Percentiles rank a stretch among this genome's conserved stretches.
Conservation (phyloP, 2,329 filamentous ascomycete species). For the Chaetomiaceae sp. region DNA sequence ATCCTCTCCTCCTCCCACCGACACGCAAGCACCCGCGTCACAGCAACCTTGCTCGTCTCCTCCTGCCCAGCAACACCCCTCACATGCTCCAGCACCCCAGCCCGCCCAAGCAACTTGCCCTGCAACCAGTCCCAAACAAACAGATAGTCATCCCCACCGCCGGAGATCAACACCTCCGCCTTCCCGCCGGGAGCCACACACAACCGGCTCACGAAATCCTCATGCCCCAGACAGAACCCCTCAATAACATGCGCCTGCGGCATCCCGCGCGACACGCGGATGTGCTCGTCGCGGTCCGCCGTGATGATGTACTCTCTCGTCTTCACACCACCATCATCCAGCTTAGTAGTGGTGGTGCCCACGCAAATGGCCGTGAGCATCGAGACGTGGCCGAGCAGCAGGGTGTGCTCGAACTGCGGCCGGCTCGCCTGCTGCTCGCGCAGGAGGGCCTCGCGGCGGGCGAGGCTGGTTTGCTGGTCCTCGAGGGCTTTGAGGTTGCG, state of each 20-base stretch:
- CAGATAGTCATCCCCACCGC: conserved; percentile 76
- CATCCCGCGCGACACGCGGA: conserved; percentile 76
- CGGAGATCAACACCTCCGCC: conserved; percentile 69
- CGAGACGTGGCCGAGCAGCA: conserved; percentile 90
- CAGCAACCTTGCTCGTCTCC: conserved; percentile 41
- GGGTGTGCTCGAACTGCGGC: conserved; percentile 63
- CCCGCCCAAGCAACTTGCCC: conserved; percentile 49
- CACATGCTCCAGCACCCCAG: conserved; percentile 47
- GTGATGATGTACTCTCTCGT: conserved; percentile 48
- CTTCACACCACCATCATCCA: too few species aligned
- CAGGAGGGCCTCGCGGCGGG: conserved; percentile 4
- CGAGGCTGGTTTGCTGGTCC: conserved; percentile 50
- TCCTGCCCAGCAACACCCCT: conserved; percentile 28
- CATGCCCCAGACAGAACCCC: conserved; percentile 82
- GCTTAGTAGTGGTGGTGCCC: not conserved
- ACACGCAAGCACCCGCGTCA: conserved; percentile 38
- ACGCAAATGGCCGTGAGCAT: conserved; percentile 73
- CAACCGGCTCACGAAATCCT: conserved; percentile 75
- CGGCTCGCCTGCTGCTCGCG: not conserved
- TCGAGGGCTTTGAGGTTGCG: conserved; percentile 58
- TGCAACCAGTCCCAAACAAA: conserved; percentile 78
- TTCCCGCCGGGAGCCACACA: conserved; percentile 53
- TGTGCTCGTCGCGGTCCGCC: conserved; percentile 63
- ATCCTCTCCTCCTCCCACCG: conserved; percentile 14
- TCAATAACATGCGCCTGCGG: conserved; percentile 85